A percentile compares a stretch with the other conserved stretches of the same genome.
phyloP scores from a whole-genome alignment of 108 stramenopile genomes.

The Pseudonitzschia pungens region DNA sequence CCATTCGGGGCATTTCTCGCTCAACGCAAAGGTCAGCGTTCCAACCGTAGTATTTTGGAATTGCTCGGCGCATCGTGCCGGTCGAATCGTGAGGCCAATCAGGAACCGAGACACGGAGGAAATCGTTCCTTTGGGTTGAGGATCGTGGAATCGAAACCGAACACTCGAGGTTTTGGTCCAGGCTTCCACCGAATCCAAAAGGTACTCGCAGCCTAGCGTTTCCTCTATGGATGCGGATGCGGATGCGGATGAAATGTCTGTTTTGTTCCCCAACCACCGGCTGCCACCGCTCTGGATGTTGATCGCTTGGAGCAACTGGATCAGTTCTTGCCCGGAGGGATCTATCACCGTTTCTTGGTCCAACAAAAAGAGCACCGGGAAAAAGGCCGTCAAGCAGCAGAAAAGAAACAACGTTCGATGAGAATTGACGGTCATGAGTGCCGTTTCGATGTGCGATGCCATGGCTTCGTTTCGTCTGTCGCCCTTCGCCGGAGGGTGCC shows the following conservation, averaged over 20 bases:
- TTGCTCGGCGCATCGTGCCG: conserved; percentile 6
- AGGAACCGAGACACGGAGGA: background rate
- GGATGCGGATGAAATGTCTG: too few relatives aligned
- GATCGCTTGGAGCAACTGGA: conserved; percentile 60
- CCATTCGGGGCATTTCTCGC: conserved; percentile 7
- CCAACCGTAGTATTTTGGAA: background rate
- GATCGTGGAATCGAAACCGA: background rate
- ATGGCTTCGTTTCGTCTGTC: background rate
- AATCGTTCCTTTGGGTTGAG: too few relatives aligned
- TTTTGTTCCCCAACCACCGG: conserved; percentile 23
- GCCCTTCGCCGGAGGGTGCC: background rate
- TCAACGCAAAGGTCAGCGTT: background rate
- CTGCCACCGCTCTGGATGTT: conserved; percentile 37
- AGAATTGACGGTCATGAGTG: conserved; percentile 74
- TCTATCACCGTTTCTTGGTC: conserved; percentile 32
- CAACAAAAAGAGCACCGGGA: conserved; percentile 52
- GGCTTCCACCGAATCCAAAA: conserved; percentile 43
- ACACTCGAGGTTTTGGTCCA: conserved; percentile 40
- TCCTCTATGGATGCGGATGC: conserved; percentile 38
- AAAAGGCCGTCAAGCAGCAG: conserved; percentile 31
- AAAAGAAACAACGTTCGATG: conserved; percentile 60
- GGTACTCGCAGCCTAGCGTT: conserved; percentile 47
- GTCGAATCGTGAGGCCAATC: background rate
- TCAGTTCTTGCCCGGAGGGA: conserved; percentile 36
- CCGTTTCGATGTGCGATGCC: conserved; percentile 83